These are phyloP conservation scores for Trifolium repens DNA, from an alignment of 306 rosid genomes.

Conservation along the genomic window DNA sequence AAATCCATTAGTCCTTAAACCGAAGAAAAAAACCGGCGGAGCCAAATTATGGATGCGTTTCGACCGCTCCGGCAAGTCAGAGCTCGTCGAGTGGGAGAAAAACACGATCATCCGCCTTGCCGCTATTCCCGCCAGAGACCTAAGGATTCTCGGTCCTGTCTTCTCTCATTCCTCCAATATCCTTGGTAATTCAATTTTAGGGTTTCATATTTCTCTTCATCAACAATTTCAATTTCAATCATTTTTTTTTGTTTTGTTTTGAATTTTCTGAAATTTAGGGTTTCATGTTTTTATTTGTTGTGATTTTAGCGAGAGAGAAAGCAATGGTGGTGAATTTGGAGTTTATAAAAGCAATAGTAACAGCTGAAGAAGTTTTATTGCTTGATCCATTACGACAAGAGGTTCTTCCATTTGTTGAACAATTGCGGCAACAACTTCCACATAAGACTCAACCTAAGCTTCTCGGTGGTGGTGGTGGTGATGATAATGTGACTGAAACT, in stretches of 20 bases:
- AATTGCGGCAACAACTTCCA: constrained; percentile 80
- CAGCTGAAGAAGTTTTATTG: constrained; percentile 89
- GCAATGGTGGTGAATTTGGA: constrained; percentile 99
- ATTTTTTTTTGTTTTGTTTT: background rate
- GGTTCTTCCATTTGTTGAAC: constrained; percentile 96
- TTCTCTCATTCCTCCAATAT: constrained; percentile 94
- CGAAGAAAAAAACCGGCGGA: constrained; percentile 87
- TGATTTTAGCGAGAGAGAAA: constrained; percentile 72
- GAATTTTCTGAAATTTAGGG: background rate
- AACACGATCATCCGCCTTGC: constrained; percentile 78
- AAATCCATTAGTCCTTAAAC: constrained; percentile 46
- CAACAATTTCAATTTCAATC: background rate
- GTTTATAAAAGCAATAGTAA: constrained; percentile 78
- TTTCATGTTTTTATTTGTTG: background rate
- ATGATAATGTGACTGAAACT: constrained; percentile 61
- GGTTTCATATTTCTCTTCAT: constrained; percentile 12
- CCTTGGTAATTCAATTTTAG: constrained; percentile 65
- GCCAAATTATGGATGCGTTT: constrained; percentile 91
- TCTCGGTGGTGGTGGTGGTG: constrained; percentile 40
- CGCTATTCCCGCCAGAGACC: constrained; percentile 81
- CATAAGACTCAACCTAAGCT: constrained; percentile 53
- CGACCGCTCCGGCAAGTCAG: constrained; percentile 72
- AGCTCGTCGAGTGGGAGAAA: constrained; percentile 86
- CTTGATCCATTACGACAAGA: constrained; percentile 85
- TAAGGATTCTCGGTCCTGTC: constrained; percentile 89